Base-by-base conservation (phyloP, 129 eudicot genomes). In the Solidago caesia region DNA sequence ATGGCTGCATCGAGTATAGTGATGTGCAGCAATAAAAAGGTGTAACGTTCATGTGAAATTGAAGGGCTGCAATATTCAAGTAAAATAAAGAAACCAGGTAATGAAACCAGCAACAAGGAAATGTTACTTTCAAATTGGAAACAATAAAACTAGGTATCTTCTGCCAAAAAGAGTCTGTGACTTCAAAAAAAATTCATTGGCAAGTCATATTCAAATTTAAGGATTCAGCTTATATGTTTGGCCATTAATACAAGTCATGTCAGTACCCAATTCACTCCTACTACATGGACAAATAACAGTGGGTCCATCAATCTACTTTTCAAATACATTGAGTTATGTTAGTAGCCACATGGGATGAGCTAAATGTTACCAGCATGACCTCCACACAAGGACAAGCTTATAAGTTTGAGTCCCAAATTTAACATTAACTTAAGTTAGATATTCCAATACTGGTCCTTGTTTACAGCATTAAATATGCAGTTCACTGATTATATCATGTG, bases 1-100 rank as follows among this genome's bases (percentile, higher is more conserved):
- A 74, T 48, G 52, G 25, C 67, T 62, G 26, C 52, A 15, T 74
- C 13, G 1, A 9, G 48, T 74, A 62, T 48, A 74, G 69, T 29
- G 9, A 49, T 15, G n/a, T 33, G 70, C 15, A 33, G 71, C 3
- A 39, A 2, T 21, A n/a, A 63, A 8, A 47, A 62, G 41, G 11
- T 6, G 25, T 4, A 29, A 2, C 43, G 13, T 60, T 73, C 41
- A 27, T 13, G 68, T 44, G 44, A 60, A 44, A 60, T 11, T 60
- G 8, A 26, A 73, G 55, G 46, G 44, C 4, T 15, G 43, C 8
- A 27, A 46, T 27, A 25, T 12, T 39, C 7, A 44, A 9, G 44
- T 53, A 67, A 44, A 4, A 67, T 67, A 4, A 21, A 26, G 15
- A 67, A 13, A 16, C 4, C 10, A 67, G 10, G 43, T 56, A 48